Evolutionary conservation across 2,329 filamentous ascomycete genomes (phyloP).

Genomic region (Trichoderma semiorbis): DNA sequence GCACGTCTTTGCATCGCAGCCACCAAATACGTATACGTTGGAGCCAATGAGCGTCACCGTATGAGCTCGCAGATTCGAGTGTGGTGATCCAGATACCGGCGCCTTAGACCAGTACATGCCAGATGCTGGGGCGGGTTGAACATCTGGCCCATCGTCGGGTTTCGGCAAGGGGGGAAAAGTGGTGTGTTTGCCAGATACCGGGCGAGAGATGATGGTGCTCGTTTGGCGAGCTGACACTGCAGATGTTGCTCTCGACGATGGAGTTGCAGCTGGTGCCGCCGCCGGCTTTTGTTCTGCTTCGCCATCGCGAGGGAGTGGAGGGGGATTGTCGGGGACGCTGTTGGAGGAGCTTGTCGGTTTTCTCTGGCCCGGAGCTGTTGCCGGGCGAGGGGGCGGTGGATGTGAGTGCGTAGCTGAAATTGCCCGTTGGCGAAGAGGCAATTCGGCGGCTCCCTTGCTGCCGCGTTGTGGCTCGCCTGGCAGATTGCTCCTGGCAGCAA

Average conservation of each 20-base stretch:
- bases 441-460: conserved; percentile 40
- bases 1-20: conserved; percentile 63
- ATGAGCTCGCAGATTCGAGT: conserved; percentile 62
- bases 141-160: conserved; percentile 54
- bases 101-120: conserved; percentile 72
- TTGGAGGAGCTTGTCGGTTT: conserved; percentile 27
- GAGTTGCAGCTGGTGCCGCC: conserved; percentile 10
- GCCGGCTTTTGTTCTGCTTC: conserved; percentile 14
- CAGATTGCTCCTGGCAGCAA: conserved; percentile 54
- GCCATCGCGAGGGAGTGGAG: conserved; percentile 33
- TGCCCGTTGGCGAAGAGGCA: conserved; percentile 52
- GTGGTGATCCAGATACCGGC: conserved; percentile 58
- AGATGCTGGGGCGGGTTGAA: conserved; percentile 60
- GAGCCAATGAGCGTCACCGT: conserved; percentile 64
- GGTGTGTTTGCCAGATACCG: conserved; percentile 41
- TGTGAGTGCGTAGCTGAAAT: conserved; percentile 44
- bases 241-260: conserved; percentile 23
- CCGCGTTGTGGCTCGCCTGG: conserved; percentile 45
- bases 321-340: conserved; percentile 36
- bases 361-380: conserved; percentile 25
- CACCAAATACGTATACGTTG: conserved; percentile 66
- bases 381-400: conserved; percentile 28
- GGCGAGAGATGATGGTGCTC: conserved; percentile 24
- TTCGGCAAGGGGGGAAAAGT: conserved; percentile 57
- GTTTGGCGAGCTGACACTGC: conserved; percentile 21